phyloP scores from a whole-genome alignment of 2,329 filamentous ascomycete genomes.

The Lojkania enalia region DNA sequence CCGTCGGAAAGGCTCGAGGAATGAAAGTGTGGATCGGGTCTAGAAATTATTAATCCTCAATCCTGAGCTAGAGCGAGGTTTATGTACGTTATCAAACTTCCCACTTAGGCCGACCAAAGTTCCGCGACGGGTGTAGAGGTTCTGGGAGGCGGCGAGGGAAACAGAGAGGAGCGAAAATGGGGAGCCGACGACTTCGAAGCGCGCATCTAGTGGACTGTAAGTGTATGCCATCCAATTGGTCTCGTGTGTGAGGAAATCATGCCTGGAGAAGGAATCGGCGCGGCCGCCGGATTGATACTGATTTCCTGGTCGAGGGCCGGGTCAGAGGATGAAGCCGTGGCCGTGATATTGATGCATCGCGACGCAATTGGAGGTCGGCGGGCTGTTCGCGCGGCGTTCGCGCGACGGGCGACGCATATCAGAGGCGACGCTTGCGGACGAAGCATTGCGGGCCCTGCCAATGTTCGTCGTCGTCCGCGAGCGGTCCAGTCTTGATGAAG shows the following conservation, averaged over 20 bases:
- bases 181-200: constrained; percentile 89
- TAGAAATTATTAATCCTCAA: constrained; percentile 42
- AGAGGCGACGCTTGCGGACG: constrained; percentile 37
- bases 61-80: not conserved
- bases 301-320: constrained; percentile 42
- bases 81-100: constrained; percentile 78
- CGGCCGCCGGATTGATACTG: constrained; percentile 23
- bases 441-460: constrained; percentile 3
- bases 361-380: constrained; percentile 20
- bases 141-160: constrained; percentile 88
- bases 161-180: constrained; percentile 94
- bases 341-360: constrained; percentile 52
- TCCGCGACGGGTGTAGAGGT: constrained; percentile 87
- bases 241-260: not conserved
- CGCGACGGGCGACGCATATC: constrained; percentile 24
- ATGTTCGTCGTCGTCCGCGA: not conserved
- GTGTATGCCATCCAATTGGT: not conserved
- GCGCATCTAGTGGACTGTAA: constrained; percentile 67
- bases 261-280: constrained; percentile 34
- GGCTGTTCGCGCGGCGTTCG: constrained; percentile 13
- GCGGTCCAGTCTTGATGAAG: too few relatives aligned
- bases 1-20: constrained; percentile 82
- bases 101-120: constrained; percentile 89
- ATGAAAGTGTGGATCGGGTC: constrained; percentile 85
- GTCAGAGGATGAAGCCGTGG: constrained; percentile 47